A percentile compares a stretch with the other conserved stretches of the same genome.
These are phyloP conservation scores for Tylopilus balloui DNA, from an alignment of 768 basidiomycete genomes.

Conservation along the genomic window DNA sequence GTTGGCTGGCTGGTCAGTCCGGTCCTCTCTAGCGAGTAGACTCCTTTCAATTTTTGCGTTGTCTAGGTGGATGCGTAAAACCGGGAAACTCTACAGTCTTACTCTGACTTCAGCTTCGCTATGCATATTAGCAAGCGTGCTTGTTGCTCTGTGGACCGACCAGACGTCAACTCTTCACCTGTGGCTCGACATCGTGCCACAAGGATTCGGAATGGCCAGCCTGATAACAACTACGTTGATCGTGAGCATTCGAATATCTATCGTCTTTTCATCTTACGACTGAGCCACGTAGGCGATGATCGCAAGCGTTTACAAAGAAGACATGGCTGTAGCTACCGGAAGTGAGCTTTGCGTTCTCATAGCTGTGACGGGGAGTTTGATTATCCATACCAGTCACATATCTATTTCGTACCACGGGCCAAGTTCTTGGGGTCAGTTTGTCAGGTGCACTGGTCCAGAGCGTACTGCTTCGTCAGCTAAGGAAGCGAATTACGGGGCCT, in stretches of 20 bases:
- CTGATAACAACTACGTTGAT: constrained; percentile 84
- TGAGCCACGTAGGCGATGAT: constrained; percentile 69
- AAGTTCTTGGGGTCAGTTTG: constrained; percentile 91
- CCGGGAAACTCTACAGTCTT: constrained; percentile 79
- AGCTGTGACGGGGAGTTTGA: constrained; percentile 6
- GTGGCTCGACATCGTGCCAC: constrained; percentile 76
- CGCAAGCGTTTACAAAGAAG: constrained; percentile 70
- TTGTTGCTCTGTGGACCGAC: constrained; percentile 66
- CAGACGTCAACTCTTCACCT: constrained; percentile 56
- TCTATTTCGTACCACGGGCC: constrained; percentile 89
- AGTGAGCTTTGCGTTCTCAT: constrained; percentile 49
- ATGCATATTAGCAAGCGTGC: constrained; percentile 52
- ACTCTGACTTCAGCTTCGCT: constrained; percentile 63
- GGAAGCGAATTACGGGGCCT: constrained; percentile 71
- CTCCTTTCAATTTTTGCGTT: constrained; percentile 6
- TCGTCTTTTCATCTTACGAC: constrained; percentile 3
- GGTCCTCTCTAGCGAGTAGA: constrained; percentile 2
- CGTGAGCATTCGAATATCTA: constrained; percentile 42
- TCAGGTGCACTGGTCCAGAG: constrained; percentile 82
- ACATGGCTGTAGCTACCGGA: constrained; percentile 86
- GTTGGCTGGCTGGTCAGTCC: constrained; percentile 73
- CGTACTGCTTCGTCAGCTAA: constrained; percentile 66
- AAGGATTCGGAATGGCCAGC: constrained; percentile 81
- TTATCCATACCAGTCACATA: constrained; percentile 69
- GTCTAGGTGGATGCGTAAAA: constrained; percentile 75